Conservation (phyloP, 2,329 filamentous ascomycete genomes). For the Stachybotrys chlorohalonatus region DNA sequence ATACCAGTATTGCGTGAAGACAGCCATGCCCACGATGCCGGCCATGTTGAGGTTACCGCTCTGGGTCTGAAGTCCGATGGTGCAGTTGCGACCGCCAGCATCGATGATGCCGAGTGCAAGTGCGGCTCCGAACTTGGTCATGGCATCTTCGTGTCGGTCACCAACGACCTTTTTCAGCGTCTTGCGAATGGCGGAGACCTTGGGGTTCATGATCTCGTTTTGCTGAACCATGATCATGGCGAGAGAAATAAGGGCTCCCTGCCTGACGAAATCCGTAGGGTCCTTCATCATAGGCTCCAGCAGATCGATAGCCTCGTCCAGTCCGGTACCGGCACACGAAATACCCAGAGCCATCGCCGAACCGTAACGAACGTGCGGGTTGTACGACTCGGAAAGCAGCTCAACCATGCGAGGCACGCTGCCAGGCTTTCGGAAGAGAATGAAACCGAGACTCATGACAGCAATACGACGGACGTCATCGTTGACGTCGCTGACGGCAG, state of each 20-base stretch:
- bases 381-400: slow-evolving; percentile 95
- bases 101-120: slow-evolving; percentile 95
- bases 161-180: slow-evolving; percentile 88
- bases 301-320: slow-evolving; percentile 93
- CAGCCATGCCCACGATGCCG: slow-evolving; percentile 92
- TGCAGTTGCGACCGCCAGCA: slow-evolving; percentile 95
- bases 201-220: slow-evolving; percentile 97
- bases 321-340: slow-evolving; percentile 89
- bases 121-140: slow-evolving; percentile 97
- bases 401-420: slow-evolving; percentile 99
- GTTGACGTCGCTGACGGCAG: slow-evolving; percentile 95
- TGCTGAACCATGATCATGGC: slow-evolving; percentile 99
- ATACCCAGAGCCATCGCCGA: slow-evolving; percentile 98
- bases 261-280: slow-evolving; percentile 94
- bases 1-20: slow-evolving; percentile 99
- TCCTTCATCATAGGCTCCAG: slow-evolving; percentile 99
- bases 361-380: slow-evolving; percentile 94
- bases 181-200: slow-evolving; percentile 84
- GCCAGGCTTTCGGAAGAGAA: slow-evolving; percentile 94
- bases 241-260: slow-evolving; percentile 87
- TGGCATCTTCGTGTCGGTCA: slow-evolving; percentile 95
- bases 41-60: slow-evolving; percentile 98
- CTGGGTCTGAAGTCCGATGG: slow-evolving; percentile 93
- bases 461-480: slow-evolving; percentile 94
- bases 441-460: slow-evolving; percentile 96